Base-by-base conservation (phyloP, 2,329 filamentous ascomycete genomes). In the Gyromitra esculenta region DNA sequence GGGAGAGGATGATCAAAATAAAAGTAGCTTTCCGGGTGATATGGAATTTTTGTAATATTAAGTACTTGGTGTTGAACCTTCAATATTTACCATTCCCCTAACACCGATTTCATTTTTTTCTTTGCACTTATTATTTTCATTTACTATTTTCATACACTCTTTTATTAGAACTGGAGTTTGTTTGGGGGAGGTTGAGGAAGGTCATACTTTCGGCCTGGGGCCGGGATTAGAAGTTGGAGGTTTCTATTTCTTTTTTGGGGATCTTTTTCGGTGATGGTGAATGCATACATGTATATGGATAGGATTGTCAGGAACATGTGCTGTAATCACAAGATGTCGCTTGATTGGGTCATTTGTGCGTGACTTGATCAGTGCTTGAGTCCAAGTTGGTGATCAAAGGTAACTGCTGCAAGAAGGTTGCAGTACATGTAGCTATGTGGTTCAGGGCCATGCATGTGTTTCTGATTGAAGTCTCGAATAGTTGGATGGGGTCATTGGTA, bases 1-100 rank as follows among this genome's bases (percentile, higher is more conserved):
- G 31, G 62, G 64, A 9, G 75, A 71, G 8, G 75, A 71, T 54
- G 66, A 75, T 43, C 56, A 71, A 52, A 72, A 71, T 15, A 72
- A 72, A 11, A 54, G 65, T n/a, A 76, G 65, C 41, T 77, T 75
- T 50, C 73, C 56, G 18, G 75, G 52, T 45, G 59, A 77, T 68
- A 75, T 77, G 75, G 21, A 43, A 43, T 77, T 65, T 76, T n/a
- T 77, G 60, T 77, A 71, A 60, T 70, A 59, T 45, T 64, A 68
- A 25, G 35, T 64, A 35, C 15, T 15, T n/a, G 57, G n/a, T 25
- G 18, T 52, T 74, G 15, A 13, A 5, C 13, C 39, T 35, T 62
- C 21, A n/a, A 15, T 72, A 54, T 35, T 67, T 43, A 21, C 21
- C 37, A 45, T 37, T 69, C 48, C 18, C 62, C 62, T 37, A 75